phyloP scores from a whole-genome alignment of 1,284 basidiomycete species.

The Apiotrichum brassicae region DNA sequence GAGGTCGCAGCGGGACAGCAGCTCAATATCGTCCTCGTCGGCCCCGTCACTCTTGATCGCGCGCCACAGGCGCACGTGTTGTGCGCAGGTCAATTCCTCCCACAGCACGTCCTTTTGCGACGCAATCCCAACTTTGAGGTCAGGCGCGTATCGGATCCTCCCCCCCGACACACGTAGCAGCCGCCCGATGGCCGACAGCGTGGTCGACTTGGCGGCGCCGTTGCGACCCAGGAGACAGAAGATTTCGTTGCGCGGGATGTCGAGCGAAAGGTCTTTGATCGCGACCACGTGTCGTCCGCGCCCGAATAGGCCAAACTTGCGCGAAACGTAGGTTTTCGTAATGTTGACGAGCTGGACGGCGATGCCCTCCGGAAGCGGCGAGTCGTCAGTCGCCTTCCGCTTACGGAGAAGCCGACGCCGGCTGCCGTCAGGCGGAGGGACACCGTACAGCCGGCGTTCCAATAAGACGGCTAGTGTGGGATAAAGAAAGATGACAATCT shows the following conservation, averaged over 20 bases:
- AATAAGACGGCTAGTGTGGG: constrained; percentile 57
- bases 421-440: constrained; percentile 12
- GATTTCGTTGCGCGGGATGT: constrained; percentile 62
- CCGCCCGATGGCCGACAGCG: constrained; percentile 60
- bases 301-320: constrained; percentile 22
- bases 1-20: constrained; percentile 65
- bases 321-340: constrained; percentile 25
- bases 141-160: constrained; percentile 55
- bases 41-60: constrained; percentile 55
- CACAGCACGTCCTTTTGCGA: constrained; percentile 78
- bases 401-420: too few relatives aligned
- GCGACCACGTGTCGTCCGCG: constrained; percentile 53
- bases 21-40: constrained; percentile 48
- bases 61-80: constrained; percentile 66
- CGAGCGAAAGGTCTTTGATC: constrained; percentile 58
- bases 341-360: constrained; percentile 25
- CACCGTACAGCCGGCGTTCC: constrained; percentile 60
- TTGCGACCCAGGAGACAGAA: constrained; percentile 61
- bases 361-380: constrained; percentile 4
- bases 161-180: constrained; percentile 58
- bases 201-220: constrained; percentile 73
- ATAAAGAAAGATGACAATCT: constrained; percentile 60
- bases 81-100: constrained; percentile 64
- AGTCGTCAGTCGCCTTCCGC: too few relatives aligned
- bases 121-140: constrained; percentile 58